Evolutionary conservation across 1,284 basidiomycete genomes (phyloP), one percentile per base, ranked within the genome.

Genomic region (Sporisorium graminicola): DNA sequence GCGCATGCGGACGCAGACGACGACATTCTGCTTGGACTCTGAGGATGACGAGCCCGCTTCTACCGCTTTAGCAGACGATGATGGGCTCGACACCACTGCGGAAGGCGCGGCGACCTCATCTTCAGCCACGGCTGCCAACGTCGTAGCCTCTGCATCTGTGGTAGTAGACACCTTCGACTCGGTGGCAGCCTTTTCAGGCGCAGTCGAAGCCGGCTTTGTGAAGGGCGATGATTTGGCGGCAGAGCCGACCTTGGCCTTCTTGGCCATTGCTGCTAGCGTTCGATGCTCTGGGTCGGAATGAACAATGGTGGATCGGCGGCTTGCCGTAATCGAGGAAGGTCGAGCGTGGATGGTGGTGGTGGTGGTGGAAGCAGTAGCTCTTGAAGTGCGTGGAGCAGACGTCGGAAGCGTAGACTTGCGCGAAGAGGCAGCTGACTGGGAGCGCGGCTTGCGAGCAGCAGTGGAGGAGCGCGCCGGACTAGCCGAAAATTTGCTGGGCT

Each of bases 1-100:
- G 1, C 82, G 74, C 60, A 82, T 71, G 2, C 83, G 74, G 10
- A 84, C 83, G 57, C 83, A 85, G 37, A 85, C 83, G 35, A 81
- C 81, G 24, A 85, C 82, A 63, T 84, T 83, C 73, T 84, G 77
- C 31, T 77, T 71, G 26, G 57, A 51, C 16, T 69, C 65, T 5
- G 44, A 26, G 1, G 54, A 43, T 4, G 63, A 42, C 14, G 60
- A 67, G 20, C 49, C 29, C 13, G 33, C n/a, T n/a, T 67, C 61
- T 49, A 42, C 53, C 27, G 65, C 13, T 20, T 58, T 67, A 26
- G 24, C 22, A 4, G 58, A 14, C 1, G 49, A 37, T 4, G 53
- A 24, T n/a, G n/a, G n/a, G n/a, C n/a, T n/a, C n/a, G n/a, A n/a
- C n/a, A n/a, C n/a, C n/a, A n/a, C n/a, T n/a, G n/a, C n/a, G 2